Evolutionary conservation across 257 asterid genomes (phyloP).

Genomic region (Salvia rosmarinus): DNA sequence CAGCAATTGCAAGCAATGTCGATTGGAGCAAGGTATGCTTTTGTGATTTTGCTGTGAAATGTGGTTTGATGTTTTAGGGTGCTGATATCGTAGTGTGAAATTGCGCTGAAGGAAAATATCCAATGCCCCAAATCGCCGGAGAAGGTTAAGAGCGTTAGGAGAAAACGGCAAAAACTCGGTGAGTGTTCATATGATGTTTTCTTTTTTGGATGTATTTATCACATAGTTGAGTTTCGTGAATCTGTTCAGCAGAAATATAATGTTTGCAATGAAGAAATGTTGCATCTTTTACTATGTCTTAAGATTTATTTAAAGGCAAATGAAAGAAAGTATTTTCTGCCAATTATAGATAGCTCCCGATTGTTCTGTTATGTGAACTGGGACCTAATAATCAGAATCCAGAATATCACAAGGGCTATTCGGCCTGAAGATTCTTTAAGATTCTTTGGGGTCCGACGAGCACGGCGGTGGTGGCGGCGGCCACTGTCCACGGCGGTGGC

Average conservation of each 20-base stretch:
- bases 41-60: constrained; percentile 8
- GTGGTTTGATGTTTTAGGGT: background rate
- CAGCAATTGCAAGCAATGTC: constrained; percentile 41
- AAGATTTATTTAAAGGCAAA: background rate
- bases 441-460: background rate
- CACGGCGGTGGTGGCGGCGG: too few species aligned
- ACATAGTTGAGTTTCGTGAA: background rate
- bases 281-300: background rate
- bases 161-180: constrained; percentile 78
- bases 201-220: too few species aligned
- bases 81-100: constrained; percentile 17
- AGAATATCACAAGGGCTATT: background rate
- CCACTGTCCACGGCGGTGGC: too few species aligned
- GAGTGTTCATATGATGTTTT: background rate
- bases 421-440: background rate
- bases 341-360: background rate
- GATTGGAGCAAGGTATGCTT: constrained; percentile 52
- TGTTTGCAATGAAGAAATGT: constrained; percentile 14
- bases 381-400: constrained; percentile 1
- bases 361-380: background rate
- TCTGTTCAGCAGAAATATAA: background rate
- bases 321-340: background rate
- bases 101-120: constrained; percentile 55
- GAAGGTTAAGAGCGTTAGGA: constrained; percentile 52
- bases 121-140: constrained; percentile 84